Evolutionary conservation across 1,284 basidiomycete genomes (phyloP).

Genomic region (Megacollybia platyphylla): DNA sequence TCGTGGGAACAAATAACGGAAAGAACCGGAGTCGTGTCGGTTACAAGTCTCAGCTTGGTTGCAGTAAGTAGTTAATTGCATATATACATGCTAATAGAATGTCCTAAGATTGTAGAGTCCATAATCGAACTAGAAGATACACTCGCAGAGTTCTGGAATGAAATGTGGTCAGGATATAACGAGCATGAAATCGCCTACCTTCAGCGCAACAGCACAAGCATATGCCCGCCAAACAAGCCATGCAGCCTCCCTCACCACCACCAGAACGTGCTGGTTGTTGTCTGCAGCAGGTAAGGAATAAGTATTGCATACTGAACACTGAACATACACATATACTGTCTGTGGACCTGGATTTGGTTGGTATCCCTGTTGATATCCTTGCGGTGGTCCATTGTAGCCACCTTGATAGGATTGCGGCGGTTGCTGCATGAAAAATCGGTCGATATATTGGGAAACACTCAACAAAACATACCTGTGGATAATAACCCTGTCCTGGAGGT

Average conservation of each 20-base stretch:
- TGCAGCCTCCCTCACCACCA: slow-evolving; percentile 31
- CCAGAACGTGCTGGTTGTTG: slow-evolving; percentile 37
- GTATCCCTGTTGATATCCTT: slow-evolving; percentile 29
- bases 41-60: neutral
- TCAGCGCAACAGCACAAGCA: slow-evolving; percentile 71
- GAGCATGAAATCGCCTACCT: slow-evolving; percentile 29
- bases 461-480: slow-evolving; percentile 41
- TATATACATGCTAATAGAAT: neutral
- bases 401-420: slow-evolving; percentile 60
- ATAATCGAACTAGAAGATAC: neutral
- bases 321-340: slow-evolving; percentile 59
- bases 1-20: slow-evolving; percentile 17
- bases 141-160: slow-evolving; percentile 1
- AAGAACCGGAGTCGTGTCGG: neutral
- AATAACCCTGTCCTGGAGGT: slow-evolving; percentile 55
- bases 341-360: slow-evolving; percentile 61
- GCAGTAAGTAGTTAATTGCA: no score
- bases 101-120: neutral
- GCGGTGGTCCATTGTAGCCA: slow-evolving; percentile 19
- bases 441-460: neutral
- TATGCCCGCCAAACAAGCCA: slow-evolving; percentile 60
- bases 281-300: slow-evolving; percentile 15
- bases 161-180: neutral
- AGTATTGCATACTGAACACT: slow-evolving; percentile 2
- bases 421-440: slow-evolving; percentile 20